phyloP scores from a whole-genome alignment of 2,329 filamentous ascomycete genomes.

The Chalaropsis thielavioides region DNA sequence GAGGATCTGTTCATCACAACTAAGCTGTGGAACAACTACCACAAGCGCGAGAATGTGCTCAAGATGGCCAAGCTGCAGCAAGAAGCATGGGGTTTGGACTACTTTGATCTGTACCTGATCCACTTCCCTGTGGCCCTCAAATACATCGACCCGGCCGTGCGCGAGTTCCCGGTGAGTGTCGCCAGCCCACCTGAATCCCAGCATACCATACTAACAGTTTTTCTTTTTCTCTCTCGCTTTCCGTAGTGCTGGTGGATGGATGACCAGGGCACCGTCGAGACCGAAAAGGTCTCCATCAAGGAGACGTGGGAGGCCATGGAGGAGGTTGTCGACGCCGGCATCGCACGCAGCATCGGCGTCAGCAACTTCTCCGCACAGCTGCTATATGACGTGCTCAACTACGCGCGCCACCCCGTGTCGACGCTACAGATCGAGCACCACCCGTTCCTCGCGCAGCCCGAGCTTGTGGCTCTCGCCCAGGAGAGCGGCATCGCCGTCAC shows the following conservation, averaged over 20 bases:
- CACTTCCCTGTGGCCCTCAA: constrained; percentile 81
- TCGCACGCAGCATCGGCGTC: constrained; percentile 62
- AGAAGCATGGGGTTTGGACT: constrained; percentile 69
- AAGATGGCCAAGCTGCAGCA: constrained; percentile 64
- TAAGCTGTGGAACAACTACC: constrained; percentile 89
- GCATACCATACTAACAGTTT: constrained; percentile 19
- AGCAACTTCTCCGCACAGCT: constrained; percentile 71
- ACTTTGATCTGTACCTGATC: constrained; percentile 80
- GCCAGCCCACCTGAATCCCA: constrained; percentile 15
- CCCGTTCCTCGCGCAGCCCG: constrained; percentile 67
- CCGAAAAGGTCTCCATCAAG: constrained; percentile 51
- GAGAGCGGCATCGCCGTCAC: constrained; percentile 59
- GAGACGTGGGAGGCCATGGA: constrained; percentile 79
- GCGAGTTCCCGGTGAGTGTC: constrained; percentile 59
- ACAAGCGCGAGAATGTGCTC: constrained; percentile 63
- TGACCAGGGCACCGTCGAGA: constrained; percentile 11
- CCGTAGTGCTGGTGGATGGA: constrained; percentile 16
- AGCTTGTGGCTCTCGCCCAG: constrained; percentile 55
- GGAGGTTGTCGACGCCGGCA: constrained; percentile 49
- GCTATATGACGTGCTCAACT: constrained; percentile 65
- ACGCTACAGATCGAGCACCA: constrained; percentile 83
- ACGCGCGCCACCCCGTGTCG: constrained; percentile 58
- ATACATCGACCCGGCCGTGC: constrained; percentile 65
- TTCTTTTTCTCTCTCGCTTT: constrained; percentile 28
- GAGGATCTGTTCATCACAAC: constrained; percentile 83